Base-by-base conservation (phyloP, 2,329 filamentous ascomycete genomes). In the Fusarium nisikadoi region DNA sequence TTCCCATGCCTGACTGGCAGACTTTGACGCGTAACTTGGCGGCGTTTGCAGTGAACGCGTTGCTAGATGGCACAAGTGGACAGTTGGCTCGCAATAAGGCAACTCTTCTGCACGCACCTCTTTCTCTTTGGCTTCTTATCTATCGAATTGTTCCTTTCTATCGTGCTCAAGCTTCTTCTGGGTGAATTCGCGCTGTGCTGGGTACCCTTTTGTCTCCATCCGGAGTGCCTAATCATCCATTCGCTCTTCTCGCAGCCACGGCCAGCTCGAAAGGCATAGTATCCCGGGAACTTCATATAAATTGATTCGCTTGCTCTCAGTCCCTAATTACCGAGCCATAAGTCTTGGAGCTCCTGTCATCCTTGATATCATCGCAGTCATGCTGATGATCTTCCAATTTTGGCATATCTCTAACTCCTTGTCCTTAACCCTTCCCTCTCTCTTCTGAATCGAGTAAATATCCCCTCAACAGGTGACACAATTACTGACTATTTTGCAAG, bases 221-320 rank as follows among this genome's bases (percentile, higher is more conserved):
- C n/a, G n/a, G n/a, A n/a, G n/a, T n/a, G n/a, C n/a, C n/a, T n/a
- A n/a, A n/a, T n/a, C n/a, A n/a, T 17, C 8, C 12, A 19, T 35
- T 11, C 47, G 8, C n/a, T 35, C 8, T 5, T 5, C n/a, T 2
- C 12, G 13, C 2, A 2, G 6, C n/a, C 29, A 1, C 16, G 7
- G 8, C 11, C 0, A 33, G n/a, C 20, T 49, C 29, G 11, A 23
- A 19, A 23, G n/a, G 9, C 11, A 6, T 23, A 4, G 8, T 20
- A 13, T 5, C 46, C n/a, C 4, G 25, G 3, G 12, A 14, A 10
- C 12, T 29, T 13, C 7, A 31, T n/a, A 14, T 4, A 9, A 27
- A 13, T 12, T 7, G 2, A 12, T 23, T 13, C 7, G 8, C 14
- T 13, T 7, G 0, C 13, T 16, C 4, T 16, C 9, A 16, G 13